Conservation (phyloP, 768 basidiomycete genomes). For the Pleurotus giganteus region DNA sequence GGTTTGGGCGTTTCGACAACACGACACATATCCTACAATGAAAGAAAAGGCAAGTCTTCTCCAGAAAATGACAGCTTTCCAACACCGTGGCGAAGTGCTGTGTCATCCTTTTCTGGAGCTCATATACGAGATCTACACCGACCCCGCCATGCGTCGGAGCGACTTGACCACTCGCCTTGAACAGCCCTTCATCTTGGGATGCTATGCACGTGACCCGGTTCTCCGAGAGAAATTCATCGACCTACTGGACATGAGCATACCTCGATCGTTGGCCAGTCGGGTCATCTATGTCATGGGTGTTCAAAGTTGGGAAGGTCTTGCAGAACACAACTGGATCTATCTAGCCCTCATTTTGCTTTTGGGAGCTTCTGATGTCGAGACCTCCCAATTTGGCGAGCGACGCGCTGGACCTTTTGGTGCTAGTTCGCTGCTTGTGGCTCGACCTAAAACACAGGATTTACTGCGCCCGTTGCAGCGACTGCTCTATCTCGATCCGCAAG, state of each 20-base stretch:
- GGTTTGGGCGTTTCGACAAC: slow-evolving; percentile 86
- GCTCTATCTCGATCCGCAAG: slow-evolving; percentile 72
- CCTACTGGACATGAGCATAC: slow-evolving; percentile 84
- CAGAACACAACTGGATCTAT: slow-evolving; percentile 93
- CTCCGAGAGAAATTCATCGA: slow-evolving; percentile 87
- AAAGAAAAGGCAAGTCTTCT: slow-evolving; percentile 93
- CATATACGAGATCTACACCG: slow-evolving; percentile 93
- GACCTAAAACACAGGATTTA: slow-evolving; percentile 51
- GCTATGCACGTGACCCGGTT: slow-evolving; percentile 74
- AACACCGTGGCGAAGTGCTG: slow-evolving; percentile 73
- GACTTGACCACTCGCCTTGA: slow-evolving; percentile 94
- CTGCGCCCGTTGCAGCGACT: slow-evolving; percentile 81
- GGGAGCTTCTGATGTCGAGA: slow-evolving; percentile 51
- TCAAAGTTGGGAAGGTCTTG: slow-evolving; percentile 92
- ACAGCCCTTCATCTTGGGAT: slow-evolving; percentile 89
- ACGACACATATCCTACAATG: slow-evolving; percentile 85
- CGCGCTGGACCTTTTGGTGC: slow-evolving; percentile 30
- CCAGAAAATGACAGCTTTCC: slow-evolving; percentile 84
- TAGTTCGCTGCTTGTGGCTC: slow-evolving; percentile 29
- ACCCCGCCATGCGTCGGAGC: slow-evolving; percentile 79
- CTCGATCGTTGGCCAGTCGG: slow-evolving; percentile 76
- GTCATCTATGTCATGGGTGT: slow-evolving; percentile 89
- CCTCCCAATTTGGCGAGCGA: slow-evolving; percentile 36
- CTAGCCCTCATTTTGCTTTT: slow-evolving; percentile 88
- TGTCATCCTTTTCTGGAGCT: slow-evolving; percentile 85